Percentiles rank a stretch among this genome's conserved stretches.
Evolutionary conservation across 495 filamentous ascomycete genomes (phyloP).

Genomic region (Opeltia flavorubescens): DNA sequence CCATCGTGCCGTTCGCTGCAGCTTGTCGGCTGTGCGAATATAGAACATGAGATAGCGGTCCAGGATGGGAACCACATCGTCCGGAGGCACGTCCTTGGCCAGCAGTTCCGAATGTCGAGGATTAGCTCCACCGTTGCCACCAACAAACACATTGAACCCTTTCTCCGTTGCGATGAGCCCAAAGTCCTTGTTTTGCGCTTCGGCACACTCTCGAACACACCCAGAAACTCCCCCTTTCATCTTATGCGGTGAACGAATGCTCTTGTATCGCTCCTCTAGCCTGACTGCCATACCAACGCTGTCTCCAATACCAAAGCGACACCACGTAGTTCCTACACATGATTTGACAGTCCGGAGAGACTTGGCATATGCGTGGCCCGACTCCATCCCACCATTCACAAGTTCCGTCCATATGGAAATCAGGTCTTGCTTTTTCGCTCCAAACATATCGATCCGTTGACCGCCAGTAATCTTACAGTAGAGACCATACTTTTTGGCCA

Average conservation of each 20-base stretch:
- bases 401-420: constrained; percentile 78
- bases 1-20: constrained; percentile 90
- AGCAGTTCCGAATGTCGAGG: constrained; percentile 79
- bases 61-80: constrained; percentile 73
- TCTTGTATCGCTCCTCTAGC: constrained; percentile 90
- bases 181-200: constrained; percentile 95
- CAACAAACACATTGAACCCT: constrained; percentile 91
- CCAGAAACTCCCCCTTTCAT: constrained; percentile 88
- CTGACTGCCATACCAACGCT: constrained; percentile 94
- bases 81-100: constrained; percentile 76
- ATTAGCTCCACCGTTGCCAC: constrained; percentile 82
- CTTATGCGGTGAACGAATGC: constrained; percentile 80
- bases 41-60: constrained; percentile 95
- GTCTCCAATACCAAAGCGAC: constrained; percentile 83
- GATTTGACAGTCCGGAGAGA: constrained; percentile 80
- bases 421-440: constrained; percentile 83
- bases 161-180: constrained; percentile 91
- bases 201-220: constrained; percentile 87
- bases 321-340: constrained; percentile 93
- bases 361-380: constrained; percentile 90
- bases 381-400: constrained; percentile 86
- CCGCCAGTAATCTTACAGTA: constrained; percentile 96
- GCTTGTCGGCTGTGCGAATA: constrained; percentile 89
- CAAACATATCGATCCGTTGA: constrained; percentile 93
- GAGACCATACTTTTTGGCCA: constrained; percentile 76